Base-by-base conservation (phyloP, 2,329 filamentous ascomycete genomes). In the Alternaria angustiovoidea region DNA sequence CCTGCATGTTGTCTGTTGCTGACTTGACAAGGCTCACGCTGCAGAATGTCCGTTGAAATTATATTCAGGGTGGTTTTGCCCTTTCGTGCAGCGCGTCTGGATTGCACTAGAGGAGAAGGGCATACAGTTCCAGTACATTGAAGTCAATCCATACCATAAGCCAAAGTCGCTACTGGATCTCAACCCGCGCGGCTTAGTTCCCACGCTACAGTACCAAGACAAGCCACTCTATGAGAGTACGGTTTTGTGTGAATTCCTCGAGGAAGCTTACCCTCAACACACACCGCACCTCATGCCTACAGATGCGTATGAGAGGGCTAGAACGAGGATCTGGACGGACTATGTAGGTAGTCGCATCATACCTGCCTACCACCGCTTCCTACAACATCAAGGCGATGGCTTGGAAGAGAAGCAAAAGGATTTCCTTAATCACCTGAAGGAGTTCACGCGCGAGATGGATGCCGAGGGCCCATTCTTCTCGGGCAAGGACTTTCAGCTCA, bases 71-170 rank as follows among this genome's bases (percentile, higher is more conserved):
- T 93, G 90, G 90, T 93, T 92, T 82, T 94, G 90, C 73, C 92
- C 92, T 24, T 95, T 94, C 75, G 92, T 93, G 2, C 92, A 96
- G 75, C 88, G 92, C 18, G 91, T 95, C 30, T 96, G 93, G 93
- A 95, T 96, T 64, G 90, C 92, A 1, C 84, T 96, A 38, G 92
- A 96, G 77, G 83, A 89, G 69, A 95, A 95, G 75, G 85, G 87
- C 18, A 84, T 95, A 9, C 81, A 86, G 36, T 96, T 96, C 74
- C 91, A 96, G 74, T 96, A 96, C 78, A 89, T 93, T 69, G 93
- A 96, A 78, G 88, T 92, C 46, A 90, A 96, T 72, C 91, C 92
- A 7, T 93, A 92, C 74, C 87, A 89, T 66, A 91, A 91, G 63
- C 91, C 89, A 89, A 61, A 83, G 87, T 8, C 81, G 94, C 34